Percentiles rank a stretch among this genome's conserved stretches.
Conservation (phyloP, 2,329 filamentous ascomycete species). For the Dactylellina leptospora region DNA sequence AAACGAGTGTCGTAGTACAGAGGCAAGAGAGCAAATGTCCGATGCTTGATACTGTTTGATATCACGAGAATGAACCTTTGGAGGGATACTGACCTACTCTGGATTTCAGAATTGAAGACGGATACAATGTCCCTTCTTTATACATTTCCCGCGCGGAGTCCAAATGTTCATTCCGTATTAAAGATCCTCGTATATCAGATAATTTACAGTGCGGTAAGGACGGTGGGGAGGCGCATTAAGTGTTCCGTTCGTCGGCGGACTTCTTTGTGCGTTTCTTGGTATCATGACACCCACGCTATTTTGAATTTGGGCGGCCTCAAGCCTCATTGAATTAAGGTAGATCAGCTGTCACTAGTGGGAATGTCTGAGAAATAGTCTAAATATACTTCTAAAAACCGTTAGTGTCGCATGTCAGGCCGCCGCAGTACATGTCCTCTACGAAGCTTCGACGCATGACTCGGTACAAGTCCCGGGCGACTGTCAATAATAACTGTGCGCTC, state of each 20-base stretch:
- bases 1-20: constrained; percentile 44
- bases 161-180: too few relatives aligned
- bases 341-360: constrained; percentile 9
- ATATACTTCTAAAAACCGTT: neutral
- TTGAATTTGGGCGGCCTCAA: neutral
- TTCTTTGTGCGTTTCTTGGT: neutral
- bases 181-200: too few relatives aligned
- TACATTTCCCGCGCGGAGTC: neutral
- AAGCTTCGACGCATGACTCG: too few relatives aligned
- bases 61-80: constrained; percentile 15
- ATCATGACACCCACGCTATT: neutral
- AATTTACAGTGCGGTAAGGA: neutral
- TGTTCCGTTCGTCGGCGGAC: constrained; percentile 10
- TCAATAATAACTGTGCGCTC: too few relatives aligned
- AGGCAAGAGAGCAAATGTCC: constrained; percentile 9
- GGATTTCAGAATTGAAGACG: neutral
- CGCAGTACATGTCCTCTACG: too few relatives aligned
- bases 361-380: neutral
- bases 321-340: constrained; percentile 8
- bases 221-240: constrained; percentile 2
- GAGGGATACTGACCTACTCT: neutral
- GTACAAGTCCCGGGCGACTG: too few relatives aligned
- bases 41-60: constrained; percentile 17
- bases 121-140: neutral
- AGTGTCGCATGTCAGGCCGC: too few relatives aligned